Evolutionary conservation across 352 stramenopile genomes (phyloP).

Genomic region (Globisporangium acanthophoron): DNA sequence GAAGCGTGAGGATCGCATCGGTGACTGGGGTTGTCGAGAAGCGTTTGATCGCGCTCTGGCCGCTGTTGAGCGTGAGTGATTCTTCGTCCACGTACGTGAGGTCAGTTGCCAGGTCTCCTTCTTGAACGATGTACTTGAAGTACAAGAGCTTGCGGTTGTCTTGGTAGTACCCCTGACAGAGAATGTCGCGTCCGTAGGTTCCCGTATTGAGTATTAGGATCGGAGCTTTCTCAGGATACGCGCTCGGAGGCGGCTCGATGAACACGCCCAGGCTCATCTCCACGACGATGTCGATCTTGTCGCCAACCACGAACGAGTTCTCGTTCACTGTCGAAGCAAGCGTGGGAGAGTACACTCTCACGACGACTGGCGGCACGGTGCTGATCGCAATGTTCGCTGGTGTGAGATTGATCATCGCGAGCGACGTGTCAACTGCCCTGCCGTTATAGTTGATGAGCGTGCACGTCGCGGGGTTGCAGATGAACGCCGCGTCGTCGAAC

Average conservation of each 20-base stretch:
- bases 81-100: constrained; percentile 50
- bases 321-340: constrained; percentile 43
- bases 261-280: constrained; percentile 71
- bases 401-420: constrained; percentile 32
- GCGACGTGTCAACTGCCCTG: constrained; percentile 25
- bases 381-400: constrained; percentile 55
- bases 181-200: constrained; percentile 32
- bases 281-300: constrained; percentile 74
- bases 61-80: constrained; percentile 72
- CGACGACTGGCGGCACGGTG: constrained; percentile 46
- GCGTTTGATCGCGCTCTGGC: constrained; percentile 69
- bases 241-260: constrained; percentile 66
- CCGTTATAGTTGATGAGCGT: constrained; percentile 73
- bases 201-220: constrained; percentile 58
- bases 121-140: constrained; percentile 67
- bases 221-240: constrained; percentile 69
- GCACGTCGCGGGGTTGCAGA: constrained; percentile 37
- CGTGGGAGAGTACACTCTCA: constrained; percentile 61
- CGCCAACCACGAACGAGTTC: constrained; percentile 68
- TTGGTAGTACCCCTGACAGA: constrained; percentile 58
- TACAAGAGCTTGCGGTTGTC: constrained; percentile 48
- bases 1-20: constrained; percentile 56
- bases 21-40: constrained; percentile 77
- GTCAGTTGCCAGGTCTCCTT: constrained; percentile 42
- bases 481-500: constrained; percentile 39